phyloP scores from a whole-genome alignment of 1,284 basidiomycete species.

The Polyporus tsugae region DNA sequence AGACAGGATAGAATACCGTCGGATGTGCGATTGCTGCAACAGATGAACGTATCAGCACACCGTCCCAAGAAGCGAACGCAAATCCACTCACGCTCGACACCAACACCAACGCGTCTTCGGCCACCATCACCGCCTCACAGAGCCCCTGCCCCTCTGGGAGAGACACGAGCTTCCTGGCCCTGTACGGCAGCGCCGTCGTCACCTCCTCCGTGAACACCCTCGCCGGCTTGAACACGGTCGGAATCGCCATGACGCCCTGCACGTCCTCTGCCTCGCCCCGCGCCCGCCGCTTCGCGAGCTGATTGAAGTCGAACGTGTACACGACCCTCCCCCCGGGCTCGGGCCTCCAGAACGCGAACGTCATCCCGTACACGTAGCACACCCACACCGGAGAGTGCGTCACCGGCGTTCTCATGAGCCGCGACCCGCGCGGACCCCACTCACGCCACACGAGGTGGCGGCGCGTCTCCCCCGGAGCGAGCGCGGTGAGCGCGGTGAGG shows the following conservation, averaged over 20 bases:
- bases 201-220: slow-evolving; percentile 49
- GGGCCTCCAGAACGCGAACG: slow-evolving; percentile 46
- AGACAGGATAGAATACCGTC: slow-evolving; percentile 46
- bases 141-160: slow-evolving; percentile 30
- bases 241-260: slow-evolving; percentile 24
- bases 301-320: slow-evolving; percentile 60
- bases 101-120: slow-evolving; percentile 61
- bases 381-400: slow-evolving; percentile 57
- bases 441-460: slow-evolving; percentile 53
- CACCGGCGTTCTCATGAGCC: slow-evolving; percentile 46
- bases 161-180: slow-evolving; percentile 38
- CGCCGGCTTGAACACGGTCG: slow-evolving; percentile 35
- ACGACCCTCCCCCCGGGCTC: slow-evolving; percentile 27
- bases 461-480: slow-evolving; percentile 32
- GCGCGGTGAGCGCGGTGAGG: slow-evolving; percentile 42
- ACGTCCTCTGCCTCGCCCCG: neutral
- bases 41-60: neutral
- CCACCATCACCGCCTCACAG: slow-evolving; percentile 54
- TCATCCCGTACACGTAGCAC: slow-evolving; percentile 65
- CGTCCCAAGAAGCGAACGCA: neutral
- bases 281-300: slow-evolving; percentile 46
- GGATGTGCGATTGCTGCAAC: slow-evolving; percentile 29
- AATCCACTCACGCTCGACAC: slow-evolving; percentile 50
- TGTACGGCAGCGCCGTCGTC: slow-evolving; percentile 55
- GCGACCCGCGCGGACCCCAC: slow-evolving; percentile 60